Evolutionary conservation across 1,139 yeast species (phyloP), one percentile per base, ranked within the genome.

Genomic region (Magnusiomyces magnusii): DNA sequence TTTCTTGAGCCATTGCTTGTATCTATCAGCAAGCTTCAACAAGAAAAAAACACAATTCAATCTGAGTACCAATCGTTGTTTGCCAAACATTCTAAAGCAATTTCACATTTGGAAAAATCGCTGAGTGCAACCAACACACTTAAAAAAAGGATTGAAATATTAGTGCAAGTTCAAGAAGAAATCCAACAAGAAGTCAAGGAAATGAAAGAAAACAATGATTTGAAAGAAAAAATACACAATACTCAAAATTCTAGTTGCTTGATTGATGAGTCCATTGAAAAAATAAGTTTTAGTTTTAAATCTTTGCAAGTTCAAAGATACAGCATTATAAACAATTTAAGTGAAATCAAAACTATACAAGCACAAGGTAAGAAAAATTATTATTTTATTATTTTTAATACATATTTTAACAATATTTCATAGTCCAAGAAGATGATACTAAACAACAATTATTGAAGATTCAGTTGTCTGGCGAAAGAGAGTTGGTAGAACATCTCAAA

Each of bases 11-110:
- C 57, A 9, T 53, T 59, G 1, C 28, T 59, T 9, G 41, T 55
- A 2, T 58, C 61, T 9, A 54, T 60, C 13, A 55, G 52, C 24
- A 51, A 51, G 9, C 34, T 57, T 15, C 60, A 56, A 51, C 27
- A 41, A 2, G 62, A 60, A 53, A 57, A 57, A 42, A 51, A 51
- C 13, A 39, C 24, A 3, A 39, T 60, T 27, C 60, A 57, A 54
- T 15, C 56, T n/a, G 58, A 60, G 21, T 56, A 55, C 47, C 52
- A 53, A 21, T 17, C 44, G 3, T 55, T 57, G 25, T 23, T 51
- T 10, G 51, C 27, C 3, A 60, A 57, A 28, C 57, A 53, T 21
- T 59, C 58, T n/a, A 36, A 49, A 51, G 44, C 34, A 24, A 44
- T 7, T 24, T 31, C 52, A 10, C 52, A 60, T 24, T 31, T 60